Conservation (phyloP, 2,329 filamentous ascomycete genomes). For the Microcyclospora tardicrescens region DNA sequence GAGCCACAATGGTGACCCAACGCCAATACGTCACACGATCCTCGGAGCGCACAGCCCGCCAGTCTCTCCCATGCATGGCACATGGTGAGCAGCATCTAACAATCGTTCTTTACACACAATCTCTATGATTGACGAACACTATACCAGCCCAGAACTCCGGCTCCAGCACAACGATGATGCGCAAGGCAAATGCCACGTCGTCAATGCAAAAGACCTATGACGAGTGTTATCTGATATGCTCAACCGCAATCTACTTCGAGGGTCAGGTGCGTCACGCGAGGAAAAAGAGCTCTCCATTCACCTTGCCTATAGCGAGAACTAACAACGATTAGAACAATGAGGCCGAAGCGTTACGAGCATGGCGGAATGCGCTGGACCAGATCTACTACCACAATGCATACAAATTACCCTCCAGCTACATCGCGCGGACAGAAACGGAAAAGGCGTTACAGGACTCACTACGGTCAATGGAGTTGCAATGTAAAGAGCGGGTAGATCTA, state of each 20-base stretch:
- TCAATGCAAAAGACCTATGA: conserved; percentile 95
- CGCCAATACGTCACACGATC: no score
- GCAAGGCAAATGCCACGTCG: conserved; percentile 46
- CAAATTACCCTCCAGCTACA: conserved; percentile 54
- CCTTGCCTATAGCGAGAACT: not conserved
- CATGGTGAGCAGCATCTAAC: no score
- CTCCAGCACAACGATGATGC: conserved; percentile 13
- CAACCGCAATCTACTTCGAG: conserved; percentile 93
- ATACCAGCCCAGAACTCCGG: no score
- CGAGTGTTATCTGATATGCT: conserved; percentile 88
- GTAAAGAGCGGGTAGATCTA: conserved; percentile 82
- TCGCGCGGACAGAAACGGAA: conserved; percentile 69
- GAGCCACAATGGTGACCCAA: no score
- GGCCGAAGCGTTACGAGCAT: conserved; percentile 76
- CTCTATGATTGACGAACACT: no score
- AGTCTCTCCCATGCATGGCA: no score
- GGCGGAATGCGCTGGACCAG: conserved; percentile 75
- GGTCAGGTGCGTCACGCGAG: conserved; percentile 50
- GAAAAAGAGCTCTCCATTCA: not conserved
- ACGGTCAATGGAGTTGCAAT: conserved; percentile 73
- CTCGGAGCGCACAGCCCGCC: no score
- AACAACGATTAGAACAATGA: conserved; percentile 60
- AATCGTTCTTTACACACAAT: no score
- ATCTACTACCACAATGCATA: conserved; percentile 79
- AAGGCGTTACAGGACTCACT: conserved; percentile 70